phyloP scores from a whole-genome alignment of 148 eudicot genomes.

The Tetragonia tetragonoides region DNA sequence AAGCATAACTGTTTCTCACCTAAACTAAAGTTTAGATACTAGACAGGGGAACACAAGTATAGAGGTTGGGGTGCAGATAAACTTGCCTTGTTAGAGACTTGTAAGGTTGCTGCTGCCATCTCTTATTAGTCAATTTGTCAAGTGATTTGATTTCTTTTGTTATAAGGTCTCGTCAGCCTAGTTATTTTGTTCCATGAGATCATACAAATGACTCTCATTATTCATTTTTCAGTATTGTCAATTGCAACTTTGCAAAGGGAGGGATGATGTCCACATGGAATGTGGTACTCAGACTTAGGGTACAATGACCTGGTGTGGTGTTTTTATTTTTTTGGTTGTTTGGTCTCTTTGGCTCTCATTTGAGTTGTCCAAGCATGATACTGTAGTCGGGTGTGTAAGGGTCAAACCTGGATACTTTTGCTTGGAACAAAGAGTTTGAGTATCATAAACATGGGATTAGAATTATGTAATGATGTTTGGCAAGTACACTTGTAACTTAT shows the following conservation, averaged over 20 bases:
- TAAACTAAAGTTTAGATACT: too few species aligned
- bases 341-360: background rate
- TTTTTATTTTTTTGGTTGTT: background rate
- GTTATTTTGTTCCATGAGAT: background rate
- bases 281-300: background rate
- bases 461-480: background rate
- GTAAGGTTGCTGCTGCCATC: too few species aligned
- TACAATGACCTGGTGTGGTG: background rate
- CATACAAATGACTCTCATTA: background rate
- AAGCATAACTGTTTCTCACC: too few species aligned
- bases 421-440: background rate
- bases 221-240: background rate
- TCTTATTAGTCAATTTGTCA: background rate
- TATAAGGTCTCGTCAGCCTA: background rate
- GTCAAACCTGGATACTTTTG: background rate
- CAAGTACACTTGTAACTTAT: too few species aligned
- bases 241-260: background rate
- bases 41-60: too few species aligned
- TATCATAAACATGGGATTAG: background rate
- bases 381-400: background rate
- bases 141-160: background rate
- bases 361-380: background rate
- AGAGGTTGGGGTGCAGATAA: too few species aligned
- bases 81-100: too few species aligned
- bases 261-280: background rate